These are phyloP conservation scores for Cercospora janseana DNA, from an alignment of 2,329 filamentous ascomycete species.

Conservation along the genomic window DNA sequence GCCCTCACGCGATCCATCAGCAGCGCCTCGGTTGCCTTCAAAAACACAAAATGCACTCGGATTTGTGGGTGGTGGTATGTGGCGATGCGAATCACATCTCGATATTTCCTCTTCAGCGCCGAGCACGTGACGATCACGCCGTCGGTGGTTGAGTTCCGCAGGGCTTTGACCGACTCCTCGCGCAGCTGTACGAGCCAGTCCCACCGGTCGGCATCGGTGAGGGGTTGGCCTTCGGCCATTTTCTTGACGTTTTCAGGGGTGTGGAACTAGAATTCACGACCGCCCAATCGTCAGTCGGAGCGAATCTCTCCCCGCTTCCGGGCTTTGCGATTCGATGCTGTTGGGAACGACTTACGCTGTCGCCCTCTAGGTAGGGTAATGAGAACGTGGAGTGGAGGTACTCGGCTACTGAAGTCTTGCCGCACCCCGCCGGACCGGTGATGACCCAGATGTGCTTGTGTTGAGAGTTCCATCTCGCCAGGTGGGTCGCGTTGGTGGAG, in stretches of 20 bases:
- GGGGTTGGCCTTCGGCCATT: constrained; percentile 78
- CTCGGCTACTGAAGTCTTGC: constrained; percentile 54
- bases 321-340: too few relatives aligned
- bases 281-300: constrained; percentile 9
- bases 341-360: constrained; percentile 50
- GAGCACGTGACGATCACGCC: constrained; percentile 95
- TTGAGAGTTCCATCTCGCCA: constrained; percentile 30
- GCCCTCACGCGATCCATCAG: constrained; percentile 72
- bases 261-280: constrained; percentile 50
- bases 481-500: background rate
- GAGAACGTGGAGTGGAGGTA: constrained; percentile 45
- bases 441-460: constrained; percentile 53
- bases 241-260: constrained; percentile 63
- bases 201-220: constrained; percentile 94
- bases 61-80: constrained; percentile 46
- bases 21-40: constrained; percentile 72
- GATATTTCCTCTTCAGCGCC: constrained; percentile 93
- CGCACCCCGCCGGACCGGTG: constrained; percentile 54
- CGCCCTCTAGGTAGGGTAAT: constrained; percentile 52
- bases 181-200: constrained; percentile 73
- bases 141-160: constrained; percentile 30
- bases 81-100: constrained; percentile 64
- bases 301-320: background rate
- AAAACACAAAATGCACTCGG: constrained; percentile 83
- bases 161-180: constrained; percentile 44